phyloP scores from a whole-genome alignment of 257 asterid species.

The Solanum etuberosum region DNA sequence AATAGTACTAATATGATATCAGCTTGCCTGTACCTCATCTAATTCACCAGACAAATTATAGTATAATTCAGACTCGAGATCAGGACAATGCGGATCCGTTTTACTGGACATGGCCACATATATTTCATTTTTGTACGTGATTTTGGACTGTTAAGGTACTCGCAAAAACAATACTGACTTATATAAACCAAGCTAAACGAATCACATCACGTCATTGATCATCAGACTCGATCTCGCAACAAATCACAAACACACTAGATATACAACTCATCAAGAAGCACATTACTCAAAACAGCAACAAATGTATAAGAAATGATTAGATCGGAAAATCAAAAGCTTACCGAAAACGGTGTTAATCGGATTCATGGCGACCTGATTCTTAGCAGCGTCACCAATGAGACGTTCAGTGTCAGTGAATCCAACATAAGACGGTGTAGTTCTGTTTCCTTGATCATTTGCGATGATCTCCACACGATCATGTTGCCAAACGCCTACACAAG shows the following conservation, averaged over 20 bases:
- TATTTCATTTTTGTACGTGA: background rate
- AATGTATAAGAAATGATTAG: background rate
- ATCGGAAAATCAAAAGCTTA: background rate
- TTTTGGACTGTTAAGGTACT: background rate
- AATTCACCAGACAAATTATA: background rate
- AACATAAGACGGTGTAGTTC: slow-evolving; percentile 35
- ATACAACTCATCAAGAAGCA: background rate
- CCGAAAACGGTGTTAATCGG: slow-evolving; percentile 33
- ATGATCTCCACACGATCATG: slow-evolving; percentile 35
- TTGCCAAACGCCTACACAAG: slow-evolving; percentile 33
- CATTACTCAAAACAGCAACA: background rate
- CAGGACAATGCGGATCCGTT: background rate
- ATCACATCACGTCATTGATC: background rate
- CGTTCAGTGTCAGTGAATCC: slow-evolving; percentile 33
- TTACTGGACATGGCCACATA: background rate
- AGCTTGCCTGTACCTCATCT: background rate
- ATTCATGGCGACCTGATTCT: slow-evolving; percentile 39
- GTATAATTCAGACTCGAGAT: background rate
- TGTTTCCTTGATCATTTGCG: slow-evolving; percentile 33
- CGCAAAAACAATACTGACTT: background rate
- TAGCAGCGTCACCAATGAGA: slow-evolving; percentile 34
- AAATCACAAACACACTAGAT: background rate
- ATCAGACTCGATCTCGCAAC: background rate
- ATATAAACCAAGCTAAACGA: background rate
- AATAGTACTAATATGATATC: background rate